Evolutionary conservation across 371 early-diverging fungal species (phyloP).

Genomic region (Rhizomucor miehei): DNA sequence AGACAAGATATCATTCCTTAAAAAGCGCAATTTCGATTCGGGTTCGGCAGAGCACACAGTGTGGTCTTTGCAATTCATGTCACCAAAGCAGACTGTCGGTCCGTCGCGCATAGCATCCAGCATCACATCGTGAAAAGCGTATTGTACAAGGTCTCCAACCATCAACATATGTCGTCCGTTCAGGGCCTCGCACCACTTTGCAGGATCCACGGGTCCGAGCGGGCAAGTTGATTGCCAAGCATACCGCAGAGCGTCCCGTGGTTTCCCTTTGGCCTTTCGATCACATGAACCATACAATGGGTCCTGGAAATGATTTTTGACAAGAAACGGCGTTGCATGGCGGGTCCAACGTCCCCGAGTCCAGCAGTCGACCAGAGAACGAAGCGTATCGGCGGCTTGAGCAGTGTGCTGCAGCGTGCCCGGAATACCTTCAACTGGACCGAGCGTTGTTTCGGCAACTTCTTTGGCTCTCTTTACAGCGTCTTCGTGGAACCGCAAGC

Average conservation of each 20-base stretch:
- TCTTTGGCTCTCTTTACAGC: no score
- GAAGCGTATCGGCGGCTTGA: conserved; percentile 10
- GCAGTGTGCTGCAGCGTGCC: conserved; percentile 8
- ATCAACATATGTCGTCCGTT: conserved; percentile 40
- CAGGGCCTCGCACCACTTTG: conserved; percentile 33
- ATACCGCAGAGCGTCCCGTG: conserved; percentile 7
- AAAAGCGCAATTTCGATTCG: conserved; percentile 31
- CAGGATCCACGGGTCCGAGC: conserved; percentile 1
- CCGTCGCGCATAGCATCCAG: conserved; percentile 47
- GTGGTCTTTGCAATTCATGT: conserved; percentile 55
- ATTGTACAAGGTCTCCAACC: conserved; percentile 57
- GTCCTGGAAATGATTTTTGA: conserved; percentile 38
- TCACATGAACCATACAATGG: conserved; percentile 40
- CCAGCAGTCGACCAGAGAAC: conserved; percentile 17
- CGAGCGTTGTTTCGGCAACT: no score
- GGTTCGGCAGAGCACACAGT: conserved; percentile 28
- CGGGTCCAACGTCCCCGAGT: conserved; percentile 10
- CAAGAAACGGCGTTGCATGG: neutral
- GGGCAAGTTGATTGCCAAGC: conserved; percentile 12
- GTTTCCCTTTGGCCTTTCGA: conserved; percentile 17
- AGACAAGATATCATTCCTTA: conserved; percentile 56
- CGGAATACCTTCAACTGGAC: neutral
- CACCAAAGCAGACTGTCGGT: conserved; percentile 54
- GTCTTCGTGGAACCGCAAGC: no score
- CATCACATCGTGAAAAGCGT: conserved; percentile 55